Percentiles rank a stretch among this genome's conserved stretches.
Evolutionary conservation across 169 alveolate species (phyloP).

Genomic region (Eimeria mitis): DNA sequence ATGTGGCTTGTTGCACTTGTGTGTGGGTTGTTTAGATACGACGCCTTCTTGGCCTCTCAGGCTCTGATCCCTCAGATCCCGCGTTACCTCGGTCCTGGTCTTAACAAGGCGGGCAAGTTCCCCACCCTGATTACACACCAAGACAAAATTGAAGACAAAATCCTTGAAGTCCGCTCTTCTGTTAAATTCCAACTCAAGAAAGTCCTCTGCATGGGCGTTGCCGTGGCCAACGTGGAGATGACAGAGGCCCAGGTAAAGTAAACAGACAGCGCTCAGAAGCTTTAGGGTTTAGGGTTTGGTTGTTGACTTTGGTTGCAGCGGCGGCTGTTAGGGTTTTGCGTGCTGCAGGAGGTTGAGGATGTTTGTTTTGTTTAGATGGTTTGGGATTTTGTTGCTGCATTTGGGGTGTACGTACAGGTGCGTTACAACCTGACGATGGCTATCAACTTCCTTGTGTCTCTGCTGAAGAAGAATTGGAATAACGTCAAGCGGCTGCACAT

Average conservation of each 20-base stretch:
- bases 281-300: not conserved
- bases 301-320: too few species aligned
- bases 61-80: constrained; percentile 99
- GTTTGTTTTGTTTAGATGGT: not conserved
- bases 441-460: constrained; percentile 99
- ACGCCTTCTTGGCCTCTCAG: constrained; percentile 99
- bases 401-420: constrained; percentile 86
- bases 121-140: constrained; percentile 99
- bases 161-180: constrained; percentile 97
- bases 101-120: constrained; percentile 99
- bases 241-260: constrained; percentile 93
- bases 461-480: constrained; percentile 99
- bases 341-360: not conserved
- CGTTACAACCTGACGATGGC: constrained; percentile 98
- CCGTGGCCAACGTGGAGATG: constrained; percentile 99
- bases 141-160: constrained; percentile 98
- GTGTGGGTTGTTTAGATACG: constrained; percentile 88
- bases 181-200: constrained; percentile 93
- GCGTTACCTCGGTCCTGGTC: constrained; percentile 99
- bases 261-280: not conserved
- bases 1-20: not conserved
- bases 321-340: not conserved
- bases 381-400: not conserved
- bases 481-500: constrained; percentile 98
- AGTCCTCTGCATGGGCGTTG: constrained; percentile 99